Evolutionary conservation across 352 stramenopile species (phyloP), one percentile per base, ranked within the genome.

Genomic region (Elongisporangium senticosum): DNA sequence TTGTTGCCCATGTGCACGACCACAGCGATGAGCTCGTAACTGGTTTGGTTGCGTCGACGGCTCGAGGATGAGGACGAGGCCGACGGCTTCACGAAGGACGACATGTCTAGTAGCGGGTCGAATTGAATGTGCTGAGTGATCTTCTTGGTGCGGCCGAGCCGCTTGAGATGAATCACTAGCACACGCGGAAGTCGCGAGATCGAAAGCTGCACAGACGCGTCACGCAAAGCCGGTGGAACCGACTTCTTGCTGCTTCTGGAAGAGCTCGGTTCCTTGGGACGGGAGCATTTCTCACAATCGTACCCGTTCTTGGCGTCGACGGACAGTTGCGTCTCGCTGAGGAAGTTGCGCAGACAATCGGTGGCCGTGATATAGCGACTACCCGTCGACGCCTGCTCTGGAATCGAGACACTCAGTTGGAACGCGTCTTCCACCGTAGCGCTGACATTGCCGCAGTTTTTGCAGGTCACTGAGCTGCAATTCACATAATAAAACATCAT

Each of bases 1-100:
- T 81, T 86, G 61, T 86, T 87, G 22, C 82, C 82, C 65, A 76
- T 82, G 68, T 91, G 82, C 11, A 91, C 82, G 0, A 91, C 69
- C 4, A 89, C 77, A 0, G 82, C 79, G 8, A 90, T 76, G 11
- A 91, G 68, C 51, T 88, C 67, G 47, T 87, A 91, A 48, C 59
- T 70, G 2, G 79, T 68, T 20, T 61, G 68, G 59, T 65, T 26
- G 69, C 56, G 13, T 60, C 61, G 13, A 60, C 62, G 37, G 58
- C 56, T 17, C 70, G 62, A 11, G 72, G 60, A 47, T 53, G 63
- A 43, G 23, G 22, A 40, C 2, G 20, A 33, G 22, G 26, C 43
- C 4, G 19, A 33, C 7, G 11, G 51, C 5, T 62, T 68, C 39
- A 85, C 68, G 51, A 75, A 86, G 7, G 70, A 68, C 3, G 66